These are phyloP conservation scores for Suillus americanus DNA, from an alignment of 768 basidiomycete species.

Conservation along the genomic window DNA sequence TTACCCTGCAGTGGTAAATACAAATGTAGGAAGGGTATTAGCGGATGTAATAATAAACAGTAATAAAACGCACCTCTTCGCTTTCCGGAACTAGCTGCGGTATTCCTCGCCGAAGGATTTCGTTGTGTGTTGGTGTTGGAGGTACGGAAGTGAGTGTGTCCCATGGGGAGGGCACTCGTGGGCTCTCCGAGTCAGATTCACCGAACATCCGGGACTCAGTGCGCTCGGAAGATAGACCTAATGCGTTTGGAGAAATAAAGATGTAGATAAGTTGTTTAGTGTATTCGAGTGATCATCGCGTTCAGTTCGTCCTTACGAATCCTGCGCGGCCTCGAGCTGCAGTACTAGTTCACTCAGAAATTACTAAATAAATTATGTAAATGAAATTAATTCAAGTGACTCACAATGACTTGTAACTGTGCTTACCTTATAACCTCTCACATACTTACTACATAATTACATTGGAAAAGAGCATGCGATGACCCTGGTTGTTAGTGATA, in stretches of 20 bases:
- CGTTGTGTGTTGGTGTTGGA: conserved; percentile 35
- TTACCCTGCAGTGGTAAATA: conserved; percentile 55
- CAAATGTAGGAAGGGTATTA: background rate
- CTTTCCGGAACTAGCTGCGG: conserved; percentile 76
- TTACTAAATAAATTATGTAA: too few species aligned
- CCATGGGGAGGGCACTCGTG: conserved; percentile 81
- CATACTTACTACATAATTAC: too few species aligned
- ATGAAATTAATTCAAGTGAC: too few species aligned
- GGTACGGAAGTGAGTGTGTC: conserved; percentile 67
- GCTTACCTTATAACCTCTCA: too few species aligned
- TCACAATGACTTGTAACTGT: too few species aligned
- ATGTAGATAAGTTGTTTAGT: conserved; percentile 9
- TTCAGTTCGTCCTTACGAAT: background rate
- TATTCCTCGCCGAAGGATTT: conserved; percentile 35
- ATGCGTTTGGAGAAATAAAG: background rate
- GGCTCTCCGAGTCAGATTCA: conserved; percentile 79
- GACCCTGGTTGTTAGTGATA: too few species aligned
- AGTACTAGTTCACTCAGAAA: too few species aligned
- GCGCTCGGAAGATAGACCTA: background rate
- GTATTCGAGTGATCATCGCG: conserved; percentile 63
- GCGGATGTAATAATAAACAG: conserved; percentile 1
- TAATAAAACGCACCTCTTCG: conserved; percentile 47
- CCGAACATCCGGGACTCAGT: conserved; percentile 59
- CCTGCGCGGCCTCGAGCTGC: too few species aligned
- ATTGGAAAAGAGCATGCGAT: too few species aligned